Percentiles rank a stretch among this genome's conserved stretches.
Evolutionary conservation across 1,284 basidiomycete genomes (phyloP).

Genomic region (Apiotrichum brassicae): DNA sequence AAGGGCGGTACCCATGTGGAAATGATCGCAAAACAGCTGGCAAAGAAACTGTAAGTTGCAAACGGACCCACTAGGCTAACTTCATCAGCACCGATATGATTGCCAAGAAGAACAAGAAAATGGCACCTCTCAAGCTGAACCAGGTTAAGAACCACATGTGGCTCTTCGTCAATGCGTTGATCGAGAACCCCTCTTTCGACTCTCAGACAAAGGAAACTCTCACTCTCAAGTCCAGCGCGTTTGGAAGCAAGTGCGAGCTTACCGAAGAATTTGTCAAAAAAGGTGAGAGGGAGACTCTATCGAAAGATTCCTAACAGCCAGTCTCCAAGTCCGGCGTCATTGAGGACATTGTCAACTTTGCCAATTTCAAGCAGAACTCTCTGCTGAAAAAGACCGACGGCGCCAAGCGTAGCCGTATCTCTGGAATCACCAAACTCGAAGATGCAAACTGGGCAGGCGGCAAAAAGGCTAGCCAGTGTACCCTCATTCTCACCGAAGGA

Average conservation of each 20-base stretch:
- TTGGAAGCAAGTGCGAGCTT: conserved; percentile 78
- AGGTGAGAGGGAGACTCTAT: conserved; percentile 52
- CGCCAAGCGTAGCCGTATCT: conserved; percentile 74
- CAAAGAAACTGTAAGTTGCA: conserved; percentile 58
- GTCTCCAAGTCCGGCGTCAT: conserved; percentile 87
- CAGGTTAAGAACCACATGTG: conserved; percentile 98
- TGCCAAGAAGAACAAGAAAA: conserved; percentile 96
- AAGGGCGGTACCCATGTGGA: conserved; percentile 96
- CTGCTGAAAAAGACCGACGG: conserved; percentile 95
- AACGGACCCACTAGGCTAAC: not conserved
- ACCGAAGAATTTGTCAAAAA: conserved; percentile 96
- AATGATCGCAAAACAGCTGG: conserved; percentile 79
- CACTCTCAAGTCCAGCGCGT: conserved; percentile 81
- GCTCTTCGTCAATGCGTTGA: conserved; percentile 94
- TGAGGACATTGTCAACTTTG: conserved; percentile 90
- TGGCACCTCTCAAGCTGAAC: conserved; percentile 78
- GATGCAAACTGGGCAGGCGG: conserved; percentile 98
- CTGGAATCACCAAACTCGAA: conserved; percentile 86
- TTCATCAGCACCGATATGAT: no score
- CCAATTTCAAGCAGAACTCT: conserved; percentile 94
- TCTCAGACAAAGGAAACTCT: conserved; percentile 98
- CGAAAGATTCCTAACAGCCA: no score
- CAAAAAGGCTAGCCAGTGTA: conserved; percentile 72
- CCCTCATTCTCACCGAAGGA: conserved; percentile 96
- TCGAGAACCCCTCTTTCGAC: conserved; percentile 98